phyloP scores from a whole-genome alignment of 2,329 filamentous ascomycete genomes.

The Akanthomyces uredinophilus region DNA sequence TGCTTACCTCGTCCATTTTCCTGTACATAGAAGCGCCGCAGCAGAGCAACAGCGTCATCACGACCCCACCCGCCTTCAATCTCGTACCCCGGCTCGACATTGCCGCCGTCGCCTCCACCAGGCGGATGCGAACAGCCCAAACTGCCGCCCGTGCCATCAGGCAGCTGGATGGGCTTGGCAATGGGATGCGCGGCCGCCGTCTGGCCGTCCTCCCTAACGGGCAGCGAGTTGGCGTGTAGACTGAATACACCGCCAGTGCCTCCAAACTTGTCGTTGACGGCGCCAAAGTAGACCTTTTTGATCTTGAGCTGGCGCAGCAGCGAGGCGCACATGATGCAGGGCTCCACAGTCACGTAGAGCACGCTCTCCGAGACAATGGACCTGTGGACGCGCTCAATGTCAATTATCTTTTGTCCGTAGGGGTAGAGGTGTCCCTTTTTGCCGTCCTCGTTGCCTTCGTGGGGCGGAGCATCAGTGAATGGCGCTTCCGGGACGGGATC shows the following conservation, averaged over 20 bases:
- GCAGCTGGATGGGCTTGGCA: conserved; percentile 31
- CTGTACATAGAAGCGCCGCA: conserved; percentile 94
- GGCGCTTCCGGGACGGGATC: conserved; percentile 18
- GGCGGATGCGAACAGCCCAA: conserved; percentile 33
- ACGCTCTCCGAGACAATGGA: conserved; percentile 65
- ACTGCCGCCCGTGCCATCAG: conserved; percentile 30
- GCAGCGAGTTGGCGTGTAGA: conserved; percentile 62
- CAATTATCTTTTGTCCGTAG: conserved; percentile 55
- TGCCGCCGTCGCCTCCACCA: conserved; percentile 52
- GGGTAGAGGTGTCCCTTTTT: conserved; percentile 53
- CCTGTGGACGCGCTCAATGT: conserved; percentile 54
- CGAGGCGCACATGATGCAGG: conserved; percentile 97
- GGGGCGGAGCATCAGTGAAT: conserved; percentile 23
- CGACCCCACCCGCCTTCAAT: conserved; percentile 83
- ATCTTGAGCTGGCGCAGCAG: conserved; percentile 84
- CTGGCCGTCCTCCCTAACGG: conserved; percentile 31
- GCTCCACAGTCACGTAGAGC: conserved; percentile 96
- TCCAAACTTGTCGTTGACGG: conserved; percentile 93
- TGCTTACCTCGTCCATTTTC: conserved; percentile 83
- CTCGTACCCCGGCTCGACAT: conserved; percentile 72
- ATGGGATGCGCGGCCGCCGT: conserved; percentile 38
- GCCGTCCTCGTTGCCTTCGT: conserved; percentile 49
- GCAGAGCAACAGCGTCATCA: conserved; percentile 86
- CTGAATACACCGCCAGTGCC: conserved; percentile 91
- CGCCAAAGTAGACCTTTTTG: conserved; percentile 88